Percentiles rank a stretch among this genome's conserved stretches.
Evolutionary conservation across 495 filamentous ascomycete genomes (phyloP).

Genomic region (Podospora didyma): DNA sequence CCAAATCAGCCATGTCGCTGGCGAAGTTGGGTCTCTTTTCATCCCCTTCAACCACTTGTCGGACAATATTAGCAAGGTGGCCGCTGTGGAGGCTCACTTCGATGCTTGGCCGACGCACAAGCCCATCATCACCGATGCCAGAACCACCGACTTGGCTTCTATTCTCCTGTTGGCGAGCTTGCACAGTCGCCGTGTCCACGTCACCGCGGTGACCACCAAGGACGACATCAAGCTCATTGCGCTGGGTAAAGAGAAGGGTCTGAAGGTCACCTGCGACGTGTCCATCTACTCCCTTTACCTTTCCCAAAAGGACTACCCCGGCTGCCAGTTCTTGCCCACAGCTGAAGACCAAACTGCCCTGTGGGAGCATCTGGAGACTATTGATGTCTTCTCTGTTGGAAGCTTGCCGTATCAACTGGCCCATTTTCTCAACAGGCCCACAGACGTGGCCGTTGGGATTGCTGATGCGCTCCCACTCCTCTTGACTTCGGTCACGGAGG

Average conservation of each 20-base stretch:
- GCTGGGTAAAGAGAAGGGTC: conserved; percentile 75
- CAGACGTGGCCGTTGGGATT: conserved; percentile 60
- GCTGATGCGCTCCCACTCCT: conserved; percentile 73
- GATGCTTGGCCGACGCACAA: conserved; percentile 76
- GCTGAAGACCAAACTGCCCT: conserved; percentile 69
- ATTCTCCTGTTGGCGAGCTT: conserved; percentile 76
- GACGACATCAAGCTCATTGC: conserved; percentile 80
- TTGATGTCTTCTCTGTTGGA: conserved; percentile 81
- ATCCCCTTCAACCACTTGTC: conserved; percentile 86
- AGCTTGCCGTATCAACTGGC: conserved; percentile 80
- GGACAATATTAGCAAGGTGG: conserved; percentile 83
- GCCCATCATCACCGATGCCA: conserved; percentile 81
- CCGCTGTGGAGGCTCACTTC: conserved; percentile 77
- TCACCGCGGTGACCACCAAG: conserved; percentile 76
- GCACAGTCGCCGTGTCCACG: conserved; percentile 78
- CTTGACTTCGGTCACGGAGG: conserved; percentile 73
- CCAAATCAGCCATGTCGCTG: conserved; percentile 66
- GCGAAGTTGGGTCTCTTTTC: conserved; percentile 79
- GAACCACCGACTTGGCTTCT: conserved; percentile 77
- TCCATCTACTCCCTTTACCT: conserved; percentile 79
- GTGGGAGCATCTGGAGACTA: conserved; percentile 72
- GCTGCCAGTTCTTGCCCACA: conserved; percentile 64
- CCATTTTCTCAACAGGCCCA: conserved; percentile 44
- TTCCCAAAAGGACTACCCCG: conserved; percentile 68
- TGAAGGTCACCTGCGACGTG: conserved; percentile 83